phyloP scores from a whole-genome alignment of 768 basidiomycete genomes.

The Tulasnella sp. region DNA sequence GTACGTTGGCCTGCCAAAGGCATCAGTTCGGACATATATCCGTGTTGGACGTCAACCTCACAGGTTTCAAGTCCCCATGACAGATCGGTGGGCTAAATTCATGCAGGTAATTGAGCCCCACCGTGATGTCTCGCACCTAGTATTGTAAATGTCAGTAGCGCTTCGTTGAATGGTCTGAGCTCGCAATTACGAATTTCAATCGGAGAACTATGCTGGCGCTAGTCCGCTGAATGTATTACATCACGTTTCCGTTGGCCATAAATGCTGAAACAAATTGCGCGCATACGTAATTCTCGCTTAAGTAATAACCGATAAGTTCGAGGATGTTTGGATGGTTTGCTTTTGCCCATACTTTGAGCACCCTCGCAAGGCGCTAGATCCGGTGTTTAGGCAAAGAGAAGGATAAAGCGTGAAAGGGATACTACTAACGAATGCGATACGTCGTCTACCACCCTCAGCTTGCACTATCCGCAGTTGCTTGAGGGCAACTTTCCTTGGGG shows the following conservation, averaged over 20 bases:
- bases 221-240: background rate
- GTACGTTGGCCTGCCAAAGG: background rate
- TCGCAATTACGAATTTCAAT: background rate
- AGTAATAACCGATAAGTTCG: background rate
- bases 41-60: background rate
- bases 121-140: background rate
- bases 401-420: slow-evolving; percentile 12
- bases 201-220: background rate
- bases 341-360: background rate
- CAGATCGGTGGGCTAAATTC: background rate
- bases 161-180: background rate
- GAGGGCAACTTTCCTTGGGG: too few species aligned
- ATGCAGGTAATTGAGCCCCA: background rate
- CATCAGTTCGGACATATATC: background rate
- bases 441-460: slow-evolving; percentile 40
- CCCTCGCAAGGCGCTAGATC: background rate
- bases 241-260: background rate
- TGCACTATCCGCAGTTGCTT: too few species aligned
- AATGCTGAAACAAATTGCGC: background rate
- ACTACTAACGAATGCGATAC: background rate
- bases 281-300: background rate
- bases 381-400: background rate
- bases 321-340: background rate
- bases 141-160: background rate
- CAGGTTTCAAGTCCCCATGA: background rate